Base-by-base conservation (phyloP, 2,329 filamentous ascomycete genomes). In the Tolypocladium inflatum region DNA sequence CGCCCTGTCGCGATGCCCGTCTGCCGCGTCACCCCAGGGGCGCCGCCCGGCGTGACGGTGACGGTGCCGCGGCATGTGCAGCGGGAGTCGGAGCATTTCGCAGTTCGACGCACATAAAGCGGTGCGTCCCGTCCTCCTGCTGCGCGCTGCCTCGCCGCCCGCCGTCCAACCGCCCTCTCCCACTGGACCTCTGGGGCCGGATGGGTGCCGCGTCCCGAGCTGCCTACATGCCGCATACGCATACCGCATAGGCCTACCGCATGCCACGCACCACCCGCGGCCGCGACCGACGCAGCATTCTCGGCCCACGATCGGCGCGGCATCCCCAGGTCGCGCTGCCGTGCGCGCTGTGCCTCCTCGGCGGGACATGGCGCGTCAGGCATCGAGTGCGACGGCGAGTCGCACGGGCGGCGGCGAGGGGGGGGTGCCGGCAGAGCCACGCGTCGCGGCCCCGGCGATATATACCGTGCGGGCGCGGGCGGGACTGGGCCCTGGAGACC, bases 101-200 rank as follows among this genome's bases (percentile, higher is more conserved):
- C 48, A 21, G 48, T 51, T 51, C 48, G 48, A 35, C 41, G 30
- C 56, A 55, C 54, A 55, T 55, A 55, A 55, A 55, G 41, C 30
- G 9, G 54, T 48, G 54, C 54, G 5, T 48, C 54, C 54, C 54
- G 54, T 45, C 39, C 23, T 21, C 13, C 9, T 51, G 17, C 17
- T 35, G 26, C n/a, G 13, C 15, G 15, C 23, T 50, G 3, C 4
- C 30, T 30, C 23, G 45, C n/a, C 5, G 6, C 26, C 15, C n/a
- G 17, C 17, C 17, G 48, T n/a, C 48, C 17, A 13, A 10, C 19
- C 19, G 48, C 17, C 4, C 13, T n/a, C 48, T 35, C 9, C 30
- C 19, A 35, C 48, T 17, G 48, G 19, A 35, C 26, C 48, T 51
- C 19, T 51, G 30, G 8, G 4, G 1, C 19, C 35, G 19, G 48